Evolutionary conservation across 2,329 filamentous ascomycete genomes (phyloP).

Genomic region (Bipolaris oryzae): DNA sequence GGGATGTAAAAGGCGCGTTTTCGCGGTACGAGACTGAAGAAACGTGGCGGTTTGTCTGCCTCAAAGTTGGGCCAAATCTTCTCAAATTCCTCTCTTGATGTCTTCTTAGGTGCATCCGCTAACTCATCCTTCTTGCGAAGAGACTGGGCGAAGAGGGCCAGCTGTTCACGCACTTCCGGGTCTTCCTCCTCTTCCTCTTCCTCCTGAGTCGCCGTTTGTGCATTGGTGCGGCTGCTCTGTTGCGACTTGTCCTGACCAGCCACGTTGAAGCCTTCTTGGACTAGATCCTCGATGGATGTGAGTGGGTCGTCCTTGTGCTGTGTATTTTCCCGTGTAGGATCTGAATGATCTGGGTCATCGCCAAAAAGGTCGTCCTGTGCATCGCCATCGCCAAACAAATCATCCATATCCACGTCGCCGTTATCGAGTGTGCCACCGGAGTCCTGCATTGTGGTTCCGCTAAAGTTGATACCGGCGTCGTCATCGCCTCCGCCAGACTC

Average conservation of each 20-base stretch:
- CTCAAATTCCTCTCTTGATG: constrained; percentile 75
- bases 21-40: constrained; percentile 81
- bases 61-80: constrained; percentile 83
- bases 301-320: constrained; percentile 50
- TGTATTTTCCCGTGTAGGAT: constrained; percentile 30
- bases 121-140: constrained; percentile 47
- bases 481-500: constrained; percentile 27
- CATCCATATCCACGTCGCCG: constrained; percentile 63
- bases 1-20: constrained; percentile 79
- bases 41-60: constrained; percentile 74
- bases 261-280: constrained; percentile 9
- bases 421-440: constrained; percentile 25
- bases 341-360: constrained; percentile 28
- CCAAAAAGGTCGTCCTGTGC: constrained; percentile 48
- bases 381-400: constrained; percentile 68
- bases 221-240: constrained; percentile 21
- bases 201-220: constrained; percentile 25
- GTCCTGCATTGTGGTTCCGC: constrained; percentile 42
- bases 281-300: constrained; percentile 36
- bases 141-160: constrained; percentile 40
- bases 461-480: constrained; percentile 30
- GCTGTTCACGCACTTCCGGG: constrained; percentile 43
- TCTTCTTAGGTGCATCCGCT: constrained; percentile 72
- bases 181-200: constrained; percentile 43
- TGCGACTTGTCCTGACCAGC: constrained; percentile 26